A percentile compares a stretch with the other conserved stretches of the same genome.
Evolutionary conservation across 345 rosid genomes (phyloP).

Genomic region (Ceriops tagal): DNA sequence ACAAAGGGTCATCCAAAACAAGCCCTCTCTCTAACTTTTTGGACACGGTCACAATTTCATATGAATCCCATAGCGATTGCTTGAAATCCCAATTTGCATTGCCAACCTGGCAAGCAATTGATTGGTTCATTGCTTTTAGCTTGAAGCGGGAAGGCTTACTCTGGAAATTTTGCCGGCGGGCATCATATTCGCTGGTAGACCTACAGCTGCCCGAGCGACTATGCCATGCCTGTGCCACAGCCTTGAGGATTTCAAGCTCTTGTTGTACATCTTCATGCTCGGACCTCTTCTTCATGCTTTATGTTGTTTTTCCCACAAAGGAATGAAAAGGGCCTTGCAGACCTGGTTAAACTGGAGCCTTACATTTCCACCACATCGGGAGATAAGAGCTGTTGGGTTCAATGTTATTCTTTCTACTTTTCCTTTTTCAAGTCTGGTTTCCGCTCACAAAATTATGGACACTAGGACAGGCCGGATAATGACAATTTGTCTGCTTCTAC

Average conservation of each 20-base stretch:
- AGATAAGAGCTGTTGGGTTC: too few species aligned
- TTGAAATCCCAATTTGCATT: conserved; percentile 55
- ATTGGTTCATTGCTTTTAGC: conserved; percentile 46
- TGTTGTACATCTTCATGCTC: conserved; percentile 27
- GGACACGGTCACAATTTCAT: conserved; percentile 64
- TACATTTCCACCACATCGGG: not conserved
- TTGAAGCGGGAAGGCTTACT: conserved; percentile 65
- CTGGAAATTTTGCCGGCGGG: conserved; percentile 40
- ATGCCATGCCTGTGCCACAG: conserved; percentile 92
- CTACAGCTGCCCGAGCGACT: conserved; percentile 44
- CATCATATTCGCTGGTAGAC: conserved; percentile 51
- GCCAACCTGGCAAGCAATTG: conserved; percentile 9
- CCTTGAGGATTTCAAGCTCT: conserved; percentile 65
- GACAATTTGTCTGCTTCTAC: not conserved
- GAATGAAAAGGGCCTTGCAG: not conserved
- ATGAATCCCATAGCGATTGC: conserved; percentile 73
- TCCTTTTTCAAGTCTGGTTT: too few species aligned
- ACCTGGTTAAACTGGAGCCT: conserved; percentile 23
- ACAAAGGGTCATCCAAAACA: conserved; percentile 36
- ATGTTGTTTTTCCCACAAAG: conserved; percentile 23
- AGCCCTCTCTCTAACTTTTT: conserved; percentile 61
- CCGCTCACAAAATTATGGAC: not conserved
- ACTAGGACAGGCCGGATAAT: not conserved
- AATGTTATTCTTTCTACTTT: too few species aligned
- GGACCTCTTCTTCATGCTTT: conserved; percentile 34